phyloP scores from a whole-genome alignment of 352 stramenopile species.

The Globisporangium emineosum region DNA sequence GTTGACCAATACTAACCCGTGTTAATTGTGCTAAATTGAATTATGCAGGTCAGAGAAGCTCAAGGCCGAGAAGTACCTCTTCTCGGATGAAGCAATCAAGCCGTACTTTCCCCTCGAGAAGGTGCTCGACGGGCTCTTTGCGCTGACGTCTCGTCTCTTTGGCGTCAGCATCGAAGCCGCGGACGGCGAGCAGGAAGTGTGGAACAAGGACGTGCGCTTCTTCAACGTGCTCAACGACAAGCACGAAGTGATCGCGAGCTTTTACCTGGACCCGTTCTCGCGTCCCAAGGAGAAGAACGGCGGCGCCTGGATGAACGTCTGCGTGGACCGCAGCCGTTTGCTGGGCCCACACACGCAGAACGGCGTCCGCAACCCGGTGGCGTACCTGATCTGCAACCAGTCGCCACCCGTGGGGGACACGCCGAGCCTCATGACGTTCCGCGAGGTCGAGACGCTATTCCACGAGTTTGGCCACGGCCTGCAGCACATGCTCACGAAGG shows the following conservation, averaged over 20 bases:
- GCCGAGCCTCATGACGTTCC: constrained; percentile 98
- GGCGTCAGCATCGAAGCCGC: constrained; percentile 90
- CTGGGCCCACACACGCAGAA: constrained; percentile 58
- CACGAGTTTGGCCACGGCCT: constrained; percentile 96
- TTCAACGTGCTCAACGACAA: constrained; percentile 91
- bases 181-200: constrained; percentile 71
- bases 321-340: constrained; percentile 91
- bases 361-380: constrained; percentile 87
- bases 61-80: constrained; percentile 93
- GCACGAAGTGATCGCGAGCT: constrained; percentile 89
- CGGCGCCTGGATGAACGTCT: constrained; percentile 98
- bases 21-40: no score
- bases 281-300: constrained; percentile 96
- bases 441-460: constrained; percentile 96
- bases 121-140: constrained; percentile 96
- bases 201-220: constrained; percentile 96
- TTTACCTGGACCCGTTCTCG: constrained; percentile 97
- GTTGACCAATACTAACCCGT: no score
- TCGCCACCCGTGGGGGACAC: constrained; percentile 90
- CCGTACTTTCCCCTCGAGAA: constrained; percentile 96
- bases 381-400: constrained; percentile 98
- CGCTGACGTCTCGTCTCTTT: constrained; percentile 93
- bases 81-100: constrained; percentile 96
- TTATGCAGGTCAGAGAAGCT: constrained; percentile 94
- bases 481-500: constrained; percentile 98